These are phyloP conservation scores for Helicocarpus griseus DNA, from an alignment of 2,329 filamentous ascomycete genomes.

Conservation along the genomic window DNA sequence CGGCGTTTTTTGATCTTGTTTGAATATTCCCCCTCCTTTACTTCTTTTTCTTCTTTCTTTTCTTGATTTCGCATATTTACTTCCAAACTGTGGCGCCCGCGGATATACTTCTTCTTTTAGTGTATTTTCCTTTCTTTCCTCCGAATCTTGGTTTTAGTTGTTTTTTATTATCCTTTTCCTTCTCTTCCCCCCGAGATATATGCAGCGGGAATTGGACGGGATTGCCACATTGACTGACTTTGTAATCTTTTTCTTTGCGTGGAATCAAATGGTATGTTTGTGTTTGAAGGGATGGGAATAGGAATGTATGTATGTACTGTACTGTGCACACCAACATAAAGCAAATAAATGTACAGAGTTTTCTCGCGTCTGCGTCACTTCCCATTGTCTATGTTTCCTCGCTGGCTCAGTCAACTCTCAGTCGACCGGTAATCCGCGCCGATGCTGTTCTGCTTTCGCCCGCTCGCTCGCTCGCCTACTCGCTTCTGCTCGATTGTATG, in stretches of 20 bases:
- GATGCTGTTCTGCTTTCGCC: too few species aligned
- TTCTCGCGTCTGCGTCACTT: background rate
- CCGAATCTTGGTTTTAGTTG: background rate
- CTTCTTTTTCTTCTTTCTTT: background rate
- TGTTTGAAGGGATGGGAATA: background rate
- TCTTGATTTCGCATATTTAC: background rate
- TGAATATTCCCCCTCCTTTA: background rate
- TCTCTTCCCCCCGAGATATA: background rate
- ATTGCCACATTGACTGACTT: background rate
- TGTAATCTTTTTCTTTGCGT: background rate
- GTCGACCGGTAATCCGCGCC: too few species aligned
- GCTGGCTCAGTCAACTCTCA: background rate
- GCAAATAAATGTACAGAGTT: background rate
- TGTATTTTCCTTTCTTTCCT: background rate
- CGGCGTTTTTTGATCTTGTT: background rate
- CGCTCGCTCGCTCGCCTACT: too few species aligned
- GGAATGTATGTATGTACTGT: background rate
- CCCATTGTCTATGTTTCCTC: background rate
- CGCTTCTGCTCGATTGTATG: too few species aligned
- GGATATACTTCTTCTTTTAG: constrained; percentile 1
- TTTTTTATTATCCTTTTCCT: background rate
- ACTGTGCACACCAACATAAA: background rate
- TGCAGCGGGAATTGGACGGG: background rate
- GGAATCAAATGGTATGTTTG: background rate
- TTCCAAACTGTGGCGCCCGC: background rate